Base-by-base conservation (phyloP, 805 yeast species). In the Candida wancherniae region DNA sequence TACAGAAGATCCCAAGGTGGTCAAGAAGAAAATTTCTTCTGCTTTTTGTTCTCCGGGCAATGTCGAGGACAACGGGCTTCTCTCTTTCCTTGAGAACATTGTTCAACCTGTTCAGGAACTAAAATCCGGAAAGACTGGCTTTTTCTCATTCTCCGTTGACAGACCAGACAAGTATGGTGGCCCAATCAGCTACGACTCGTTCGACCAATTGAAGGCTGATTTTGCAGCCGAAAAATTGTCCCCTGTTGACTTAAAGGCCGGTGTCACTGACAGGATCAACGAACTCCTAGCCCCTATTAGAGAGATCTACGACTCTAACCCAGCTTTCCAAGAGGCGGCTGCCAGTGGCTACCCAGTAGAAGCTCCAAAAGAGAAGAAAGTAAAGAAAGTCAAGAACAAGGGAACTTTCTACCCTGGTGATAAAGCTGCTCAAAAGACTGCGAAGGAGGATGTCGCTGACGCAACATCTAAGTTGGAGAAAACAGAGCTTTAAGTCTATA, bases 151-250 rank as follows among this genome's bases (percentile, higher is more conserved):
- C 63, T 67, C 59, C 56, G 77, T 92, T 47, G 77, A 82, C 51
- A 82, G 98, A 63, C 97, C 97, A 28, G 99, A 92, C 58, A 80
- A 92, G 63, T 92, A 85, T 58, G 98, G 99, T 47, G 99, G 99
- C 30, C 81, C 94, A 45, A 69, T 92, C 36, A 67, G 80, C 28
- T 92, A 76, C 73, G 54, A 53, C 24, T 67, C 84, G 12, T 67
- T 85, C 45, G 87, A 75, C 12, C 73, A 75, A 22, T 66, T 92
- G 50, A 80, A 81, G 55, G 62, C 63, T 21, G 95, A 82, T 46
- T 92, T 71, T 62, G 80, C 73, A 26, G 69, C 72, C 18, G 84
- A 82, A 55, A 75, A 75, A 54, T 72, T 92, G 48, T 73, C 92
- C 21, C 97, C 99, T 18, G 92, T 86, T 18, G 99, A 92, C 60